Percentiles rank a stretch among this genome's conserved stretches.
phyloP scores from a whole-genome alignment of 176 grass and related monocot species.

The Urochloa ruziziensis region DNA sequence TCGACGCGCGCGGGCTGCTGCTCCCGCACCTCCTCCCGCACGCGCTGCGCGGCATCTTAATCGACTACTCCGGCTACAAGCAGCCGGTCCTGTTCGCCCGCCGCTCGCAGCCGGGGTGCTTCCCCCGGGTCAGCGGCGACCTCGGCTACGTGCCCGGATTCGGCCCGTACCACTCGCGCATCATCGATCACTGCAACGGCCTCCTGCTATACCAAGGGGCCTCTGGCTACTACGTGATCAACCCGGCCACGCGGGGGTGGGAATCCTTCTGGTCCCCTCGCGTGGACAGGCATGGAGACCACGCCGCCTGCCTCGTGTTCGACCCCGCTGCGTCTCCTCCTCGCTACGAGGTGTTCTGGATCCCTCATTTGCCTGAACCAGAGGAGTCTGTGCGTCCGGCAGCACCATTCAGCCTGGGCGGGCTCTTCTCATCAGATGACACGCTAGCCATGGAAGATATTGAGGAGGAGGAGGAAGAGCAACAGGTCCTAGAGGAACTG shows the following conservation, averaged over 20 bases:
- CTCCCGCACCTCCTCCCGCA: not conserved
- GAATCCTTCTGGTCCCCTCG: not conserved
- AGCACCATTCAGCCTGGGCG: not conserved
- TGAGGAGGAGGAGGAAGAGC: no score
- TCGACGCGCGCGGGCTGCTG: not conserved
- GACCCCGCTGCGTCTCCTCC: not conserved
- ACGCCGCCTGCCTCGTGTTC: not conserved
- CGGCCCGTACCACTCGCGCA: no score
- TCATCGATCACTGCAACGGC: not conserved
- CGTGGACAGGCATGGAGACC: not conserved
- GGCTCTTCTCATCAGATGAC: not conserved
- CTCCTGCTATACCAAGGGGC: not conserved
- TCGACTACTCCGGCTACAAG: not conserved
- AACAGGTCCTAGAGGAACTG: no score
- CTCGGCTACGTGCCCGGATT: not conserved
- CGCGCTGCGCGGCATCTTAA: not conserved
- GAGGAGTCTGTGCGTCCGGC: no score
- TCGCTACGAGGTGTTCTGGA: not conserved
- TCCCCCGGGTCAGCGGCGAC: not conserved
- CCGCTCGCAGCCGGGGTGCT: not conserved
- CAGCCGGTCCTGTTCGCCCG: not conserved
- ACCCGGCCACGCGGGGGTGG: not conserved
- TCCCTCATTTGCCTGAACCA: not conserved
- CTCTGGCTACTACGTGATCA: not conserved
- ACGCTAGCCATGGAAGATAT: not conserved